Base-by-base conservation (phyloP, 2,329 filamentous ascomycete genomes). In the Cordyceps fumosorosea region DNA sequence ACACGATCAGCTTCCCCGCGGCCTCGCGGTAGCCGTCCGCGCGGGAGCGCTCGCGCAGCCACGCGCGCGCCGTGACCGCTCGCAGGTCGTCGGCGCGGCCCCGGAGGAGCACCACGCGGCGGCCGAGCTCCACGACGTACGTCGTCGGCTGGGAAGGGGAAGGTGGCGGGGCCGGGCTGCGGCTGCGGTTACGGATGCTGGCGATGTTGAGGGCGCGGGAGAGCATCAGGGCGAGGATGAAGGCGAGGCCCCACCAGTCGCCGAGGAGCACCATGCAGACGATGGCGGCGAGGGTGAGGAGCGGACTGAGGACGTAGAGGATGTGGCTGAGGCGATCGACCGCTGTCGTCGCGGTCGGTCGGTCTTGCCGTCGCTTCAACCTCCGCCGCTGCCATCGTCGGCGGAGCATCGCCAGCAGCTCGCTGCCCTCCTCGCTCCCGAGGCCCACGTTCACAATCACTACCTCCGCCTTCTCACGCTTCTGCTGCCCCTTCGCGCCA, bases 31-130 rank as follows among this genome's bases (percentile, higher is more conserved):
- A 82, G 34, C 79, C 76, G 65, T 87, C 80, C 2, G 78, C 53
- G 29, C 75, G 71, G 0, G 80, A 83, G 69, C 81, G 79, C 45
- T 78, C 73, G 12, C 78, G 75, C 52, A 88, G 71, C 84, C 84
- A 88, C 32, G 77, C 68, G 3, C 81, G 80, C 3, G 81, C 79
- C 1, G 84, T 87, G 47, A 87, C 77, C 34, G 84, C 84, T 62
- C 83, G 83, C 7, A 88, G 74, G 67, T 87, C 85, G 37, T 81
- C 76, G 8, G 80, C 75, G 4, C 75, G 69, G 5, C 85, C 86
- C 32, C 78, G 77, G 48, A 88, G 75, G 14, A 80, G 73, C 1
- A 87, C 76, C 66, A 77, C 78, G 0, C 80, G 75, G 48, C 81
- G 74, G 22, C 78, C 80, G 4, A 87, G 75, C 32, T 84, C 77